Evolutionary conservation across 2,329 filamentous ascomycete genomes (phyloP).

Genomic region (Claviceps africana): DNA sequence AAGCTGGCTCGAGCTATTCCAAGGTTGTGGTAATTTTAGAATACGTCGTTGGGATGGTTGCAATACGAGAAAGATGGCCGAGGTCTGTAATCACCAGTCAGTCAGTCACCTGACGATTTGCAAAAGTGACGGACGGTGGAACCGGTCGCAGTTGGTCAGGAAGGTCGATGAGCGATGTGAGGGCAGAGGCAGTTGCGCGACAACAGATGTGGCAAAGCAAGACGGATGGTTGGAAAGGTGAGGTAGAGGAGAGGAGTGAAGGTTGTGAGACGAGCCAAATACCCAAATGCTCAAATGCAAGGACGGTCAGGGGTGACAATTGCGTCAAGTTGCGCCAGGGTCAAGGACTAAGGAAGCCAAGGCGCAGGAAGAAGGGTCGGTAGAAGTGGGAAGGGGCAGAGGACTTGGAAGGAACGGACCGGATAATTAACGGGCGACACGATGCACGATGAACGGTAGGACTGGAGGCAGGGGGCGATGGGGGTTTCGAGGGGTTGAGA

Average conservation of each 20-base stretch:
- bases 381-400: no score
- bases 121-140: neutral
- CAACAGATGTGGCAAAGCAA: neutral
- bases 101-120: neutral
- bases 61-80: neutral
- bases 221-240: neutral
- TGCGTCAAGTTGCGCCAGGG: neutral
- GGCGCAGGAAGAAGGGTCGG: neutral
- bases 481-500: no score
- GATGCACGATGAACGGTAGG: neutral
- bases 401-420: neutral
- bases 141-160: neutral
- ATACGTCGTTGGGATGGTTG: neutral
- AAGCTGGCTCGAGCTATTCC: neutral
- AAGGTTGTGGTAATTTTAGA: neutral
- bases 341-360: neutral
- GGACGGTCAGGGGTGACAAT: neutral
- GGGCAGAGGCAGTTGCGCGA: neutral
- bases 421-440: neutral
- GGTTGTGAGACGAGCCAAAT: no score
- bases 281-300: no score
- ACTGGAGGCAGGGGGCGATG: no score
- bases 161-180: neutral
- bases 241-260: neutral
- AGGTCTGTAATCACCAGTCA: neutral